Conservation (phyloP, 176 grass and related monocot species). For the Triticum monococcum region DNA sequence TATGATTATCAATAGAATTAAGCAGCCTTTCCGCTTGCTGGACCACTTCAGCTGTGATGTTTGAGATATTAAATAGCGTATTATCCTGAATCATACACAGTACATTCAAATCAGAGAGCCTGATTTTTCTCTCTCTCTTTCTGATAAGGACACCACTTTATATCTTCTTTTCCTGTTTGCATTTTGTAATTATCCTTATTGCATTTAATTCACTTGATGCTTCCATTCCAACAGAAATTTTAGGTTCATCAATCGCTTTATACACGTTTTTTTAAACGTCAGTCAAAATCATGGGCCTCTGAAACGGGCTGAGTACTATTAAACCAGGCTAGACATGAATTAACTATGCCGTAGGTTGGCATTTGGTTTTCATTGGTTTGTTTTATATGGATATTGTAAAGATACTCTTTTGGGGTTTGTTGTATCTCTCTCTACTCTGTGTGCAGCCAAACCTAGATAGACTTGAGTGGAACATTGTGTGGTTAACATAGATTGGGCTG, state of each 20-base stretch:
- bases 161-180: conserved; percentile 21
- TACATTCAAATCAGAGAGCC: conserved; percentile 6
- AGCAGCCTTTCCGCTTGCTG: conserved; percentile 15
- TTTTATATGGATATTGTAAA: not conserved
- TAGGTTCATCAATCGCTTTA: not conserved
- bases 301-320: conserved; percentile 7
- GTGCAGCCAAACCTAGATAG: conserved; percentile 1
- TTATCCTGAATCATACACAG: conserved; percentile 9
- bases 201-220: conserved; percentile 22
- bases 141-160: not conserved
- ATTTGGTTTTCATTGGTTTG: not conserved
- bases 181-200: not conserved
- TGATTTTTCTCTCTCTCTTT: not conserved
- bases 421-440: not conserved
- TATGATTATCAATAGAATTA: conserved; percentile 19
- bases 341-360: conserved; percentile 11
- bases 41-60: conserved; percentile 27
- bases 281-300: conserved; percentile 1
- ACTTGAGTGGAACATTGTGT: not conserved
- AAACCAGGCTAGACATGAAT: not conserved
- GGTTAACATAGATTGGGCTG: not conserved
- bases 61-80: conserved; percentile 11
- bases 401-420: not conserved
- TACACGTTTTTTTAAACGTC: conserved; percentile 15
- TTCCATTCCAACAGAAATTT: conserved; percentile 31